Base-by-base conservation (phyloP, 106 monocot genomes). In the Agapanthus africanus region DNA sequence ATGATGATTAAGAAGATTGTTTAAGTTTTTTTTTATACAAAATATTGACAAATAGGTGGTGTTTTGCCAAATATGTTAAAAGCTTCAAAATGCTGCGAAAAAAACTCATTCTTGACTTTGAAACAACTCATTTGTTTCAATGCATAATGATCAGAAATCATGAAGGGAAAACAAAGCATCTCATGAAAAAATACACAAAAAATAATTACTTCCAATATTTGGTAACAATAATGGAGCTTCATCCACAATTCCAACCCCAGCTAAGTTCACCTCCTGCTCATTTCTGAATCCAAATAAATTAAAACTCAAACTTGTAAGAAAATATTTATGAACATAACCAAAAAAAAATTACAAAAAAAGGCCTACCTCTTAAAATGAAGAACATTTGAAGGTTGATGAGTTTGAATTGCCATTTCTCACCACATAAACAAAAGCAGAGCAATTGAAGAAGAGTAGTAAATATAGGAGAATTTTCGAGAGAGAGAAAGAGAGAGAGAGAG, bases 381-480 rank as follows among this genome's bases (percentile, higher is more conserved):
- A 59, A 11, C 52, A 59, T 31, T 59, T 14, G 61, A 36, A 6
- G 35, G 19, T 1, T 61, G 33, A 61, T 61, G 61, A 36, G 61
- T 61, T 61, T 61, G 61, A 61, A 61, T 35, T 19, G 61, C 61
- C 61, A 61, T 61, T 61, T 56, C n/a, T 23, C 7, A 54, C 16
- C 11, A 31, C 16, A 11, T 18, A 21, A 36, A 35, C 61, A 1
- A 1, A 36, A 19, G 1, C 1, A 34, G 1, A 61, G n/a, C 18
- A 18, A 35, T 2, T 23, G 16, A 35, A n/a, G 7, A 8, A 6
- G 33, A 19, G 19, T 35, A 36, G 33, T 19, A 14, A 61, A n/a
- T 61, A 61, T 3, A 35, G 61, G 61, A 33, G 61, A 35, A 61
- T n/a, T 61, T 35, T 6, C n/a, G 35, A 61, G 30, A 4, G 13